Percentiles rank a stretch among this genome's conserved stretches.
phyloP scores from a whole-genome alignment of 208 protist species.

The Vickermania spadyakhi region DNA sequence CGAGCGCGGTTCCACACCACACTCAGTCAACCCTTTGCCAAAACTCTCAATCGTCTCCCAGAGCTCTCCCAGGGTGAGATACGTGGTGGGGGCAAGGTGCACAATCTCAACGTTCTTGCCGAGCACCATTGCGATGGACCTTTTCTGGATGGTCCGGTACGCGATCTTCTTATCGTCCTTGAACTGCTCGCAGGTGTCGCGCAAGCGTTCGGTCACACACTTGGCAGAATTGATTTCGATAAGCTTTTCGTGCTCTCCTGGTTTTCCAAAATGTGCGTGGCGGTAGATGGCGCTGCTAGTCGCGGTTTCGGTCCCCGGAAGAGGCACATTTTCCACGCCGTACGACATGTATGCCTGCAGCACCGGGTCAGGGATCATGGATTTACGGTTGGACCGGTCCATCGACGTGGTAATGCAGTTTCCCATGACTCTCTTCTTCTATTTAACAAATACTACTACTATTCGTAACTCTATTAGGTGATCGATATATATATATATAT shows the following conservation, averaged over 20 bases:
- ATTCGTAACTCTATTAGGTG: too few species aligned
- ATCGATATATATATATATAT: too few species aligned
- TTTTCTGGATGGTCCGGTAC: conserved; percentile 26
- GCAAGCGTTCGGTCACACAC: conserved; percentile 17
- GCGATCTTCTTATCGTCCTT: conserved; percentile 12
- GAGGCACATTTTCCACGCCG: conserved; percentile 16
- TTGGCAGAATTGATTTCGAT: conserved; percentile 17
- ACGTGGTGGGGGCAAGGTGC: conserved; percentile 22
- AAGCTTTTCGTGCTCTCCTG: conserved; percentile 10
- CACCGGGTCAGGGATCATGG: conserved; percentile 10
- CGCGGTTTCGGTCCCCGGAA: conserved; percentile 35
- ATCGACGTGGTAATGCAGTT: conserved; percentile 31
- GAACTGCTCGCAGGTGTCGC: conserved; percentile 13
- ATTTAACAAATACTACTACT: too few species aligned
- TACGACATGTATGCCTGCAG: conserved; percentile 16
- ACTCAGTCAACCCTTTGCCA: conserved; percentile 33
- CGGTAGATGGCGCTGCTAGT: conserved; percentile 33
- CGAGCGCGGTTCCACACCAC: conserved; percentile 22
- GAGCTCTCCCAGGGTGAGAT: conserved; percentile 29
- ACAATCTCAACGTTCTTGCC: conserved; percentile 22
- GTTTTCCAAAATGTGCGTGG: conserved; percentile 14
- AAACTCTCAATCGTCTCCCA: conserved; percentile 29
- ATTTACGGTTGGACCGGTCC: conserved; percentile 17
- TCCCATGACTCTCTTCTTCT: conserved; percentile 21
- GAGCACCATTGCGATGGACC: conserved; percentile 8